Conservation (phyloP, 805 yeast species). For the Metschnikowia cubensis region DNA sequence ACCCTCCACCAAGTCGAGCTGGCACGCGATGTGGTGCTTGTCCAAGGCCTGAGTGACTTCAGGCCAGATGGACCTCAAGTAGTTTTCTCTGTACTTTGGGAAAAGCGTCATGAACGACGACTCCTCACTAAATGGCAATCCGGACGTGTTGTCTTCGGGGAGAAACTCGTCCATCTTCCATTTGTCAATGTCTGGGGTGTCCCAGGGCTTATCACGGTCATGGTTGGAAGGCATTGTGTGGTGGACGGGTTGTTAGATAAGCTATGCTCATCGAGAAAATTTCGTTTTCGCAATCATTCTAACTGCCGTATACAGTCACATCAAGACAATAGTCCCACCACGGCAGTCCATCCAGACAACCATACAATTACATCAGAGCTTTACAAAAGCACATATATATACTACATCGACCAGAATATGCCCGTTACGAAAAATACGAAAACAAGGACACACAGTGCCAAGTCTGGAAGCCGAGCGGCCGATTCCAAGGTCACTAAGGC, state of each 20-base stretch:
- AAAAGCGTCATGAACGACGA: constrained; percentile 91
- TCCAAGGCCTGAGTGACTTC: constrained; percentile 83
- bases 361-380: not conserved
- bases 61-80: constrained; percentile 85
- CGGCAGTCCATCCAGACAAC: not conserved
- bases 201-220: constrained; percentile 97
- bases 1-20: constrained; percentile 88
- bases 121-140: constrained; percentile 90
- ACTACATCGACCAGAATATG: not conserved
- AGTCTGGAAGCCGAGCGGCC: not conserved
- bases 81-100: constrained; percentile 94
- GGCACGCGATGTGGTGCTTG: constrained; percentile 72
- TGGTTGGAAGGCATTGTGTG: constrained; percentile 80
- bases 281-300: not conserved
- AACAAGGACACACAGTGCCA: not conserved
- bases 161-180: constrained; percentile 88
- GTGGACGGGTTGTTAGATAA: not conserved
- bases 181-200: constrained; percentile 88
- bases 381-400: too few relatives aligned
- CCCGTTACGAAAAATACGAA: not conserved
- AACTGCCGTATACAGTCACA: constrained; percentile 2
- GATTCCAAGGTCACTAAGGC: not conserved
- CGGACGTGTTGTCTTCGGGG: constrained; percentile 84
- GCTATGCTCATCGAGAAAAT: constrained; percentile 5
- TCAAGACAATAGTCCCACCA: not conserved